Base-by-base conservation (phyloP, 805 yeast genomes). In the Wickerhamomyces kurtzmanii region DNA sequence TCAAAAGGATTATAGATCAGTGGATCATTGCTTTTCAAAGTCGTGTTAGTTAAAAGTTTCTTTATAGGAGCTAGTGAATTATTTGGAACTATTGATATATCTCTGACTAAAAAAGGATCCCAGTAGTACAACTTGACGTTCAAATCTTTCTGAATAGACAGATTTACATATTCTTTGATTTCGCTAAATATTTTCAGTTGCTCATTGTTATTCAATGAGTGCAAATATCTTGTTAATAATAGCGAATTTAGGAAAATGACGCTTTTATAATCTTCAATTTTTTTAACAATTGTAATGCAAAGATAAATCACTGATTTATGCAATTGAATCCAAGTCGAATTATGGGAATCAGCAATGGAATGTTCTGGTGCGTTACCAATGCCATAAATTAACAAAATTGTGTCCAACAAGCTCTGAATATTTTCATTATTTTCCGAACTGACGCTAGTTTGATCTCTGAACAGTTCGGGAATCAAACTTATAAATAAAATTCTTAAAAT, bases 51-150 rank as follows among this genome's bases (percentile, higher is more conserved):
- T 31, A 12, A 28, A 28, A 4, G 22, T 14, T 16, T 27, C 33
- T n/a, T 30, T 31, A 13, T 37, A 4, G 28, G 34, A 8, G n/a
- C n/a, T n/a, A n/a, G n/a, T n/a, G n/a, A n/a, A n/a, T n/a, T n/a
- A n/a, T n/a, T n/a, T n/a, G n/a, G n/a, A n/a, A n/a, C n/a, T n/a
- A 72, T 47, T 14, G 49, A 43, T 8, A 75, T 55, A 16, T 62
- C 65, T 34, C 87, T 58, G 1, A 83, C 55, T 7, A 89, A 31
- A 31, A 62, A 66, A 1, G 77, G 74, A 49, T 89, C 96, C 83
- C 94, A 83, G 42, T 83, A 84, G 1, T 59, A 53, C 8, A 53
- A 35, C 1, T 39, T 40, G 9, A 59, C 38, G 9, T 53, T 42
- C 11, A 35, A 27, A 2, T 35, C 40, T 10, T 36, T 45, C 5